These are phyloP conservation scores for Saturnispora galanensis DNA, from an alignment of 805 yeast genomes.

Conservation along the genomic window DNA sequence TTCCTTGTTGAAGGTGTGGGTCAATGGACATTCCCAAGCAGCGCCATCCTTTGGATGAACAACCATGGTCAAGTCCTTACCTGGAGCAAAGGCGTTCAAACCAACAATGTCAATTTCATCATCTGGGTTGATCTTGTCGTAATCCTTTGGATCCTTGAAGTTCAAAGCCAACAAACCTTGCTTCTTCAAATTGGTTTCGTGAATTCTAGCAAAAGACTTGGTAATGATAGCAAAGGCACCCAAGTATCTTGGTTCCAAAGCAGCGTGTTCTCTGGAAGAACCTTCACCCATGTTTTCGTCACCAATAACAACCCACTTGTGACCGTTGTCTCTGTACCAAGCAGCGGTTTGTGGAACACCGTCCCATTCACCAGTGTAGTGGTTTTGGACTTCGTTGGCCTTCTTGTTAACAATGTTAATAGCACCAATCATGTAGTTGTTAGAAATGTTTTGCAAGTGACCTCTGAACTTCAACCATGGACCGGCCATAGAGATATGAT, in stretches of 20 bases:
- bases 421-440: conserved; percentile 99
- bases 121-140: conserved; percentile 85
- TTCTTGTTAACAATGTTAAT: conserved; percentile 92
- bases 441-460: conserved; percentile 96
- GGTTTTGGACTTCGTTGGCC: conserved; percentile 86
- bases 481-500: conserved; percentile 99
- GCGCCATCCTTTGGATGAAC: conserved; percentile 63
- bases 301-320: conserved; percentile 95
- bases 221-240: conserved; percentile 98
- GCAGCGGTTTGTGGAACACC: conserved; percentile 97
- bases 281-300: conserved; percentile 99
- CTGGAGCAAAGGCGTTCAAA: conserved; percentile 80
- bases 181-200: conserved; percentile 98
- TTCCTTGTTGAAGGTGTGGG: conserved; percentile 93
- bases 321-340: conserved; percentile 87
- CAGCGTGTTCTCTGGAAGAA: conserved; percentile 99
- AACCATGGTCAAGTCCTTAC: conserved; percentile 77
- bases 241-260: conserved; percentile 97
- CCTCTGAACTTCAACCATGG: conserved; percentile 99
- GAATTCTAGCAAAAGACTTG: conserved; percentile 97
- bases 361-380: conserved; percentile 80
- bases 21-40: conserved; percentile 82
- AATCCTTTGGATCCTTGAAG: conserved; percentile 80
- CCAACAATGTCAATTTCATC: conserved; percentile 87
- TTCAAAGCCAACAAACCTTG: conserved; percentile 98